Conservation (phyloP, 2,329 filamentous ascomycete species). For the Trichocomaceae sp. region DNA sequence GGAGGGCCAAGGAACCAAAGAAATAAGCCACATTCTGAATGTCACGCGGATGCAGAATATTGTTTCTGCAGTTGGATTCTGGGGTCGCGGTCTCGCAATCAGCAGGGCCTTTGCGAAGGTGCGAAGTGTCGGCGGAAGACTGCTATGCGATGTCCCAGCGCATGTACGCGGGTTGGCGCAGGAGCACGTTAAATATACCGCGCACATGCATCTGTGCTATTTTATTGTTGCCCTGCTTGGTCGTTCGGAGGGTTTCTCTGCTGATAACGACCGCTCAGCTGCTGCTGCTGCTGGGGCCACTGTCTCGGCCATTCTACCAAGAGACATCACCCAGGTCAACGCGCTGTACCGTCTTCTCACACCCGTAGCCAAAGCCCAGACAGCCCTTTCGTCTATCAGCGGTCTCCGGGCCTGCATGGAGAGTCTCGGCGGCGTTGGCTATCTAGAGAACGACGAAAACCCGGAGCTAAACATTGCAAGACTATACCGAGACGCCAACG, state of each 20-base stretch:
- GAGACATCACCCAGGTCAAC: conserved; percentile 15
- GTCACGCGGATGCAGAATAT: conserved; percentile 50
- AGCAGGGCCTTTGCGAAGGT: conserved; percentile 37
- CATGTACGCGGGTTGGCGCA: conserved; percentile 35
- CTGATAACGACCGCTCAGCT: conserved; percentile 13
- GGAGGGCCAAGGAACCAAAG: conserved; percentile 59
- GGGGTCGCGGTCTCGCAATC: conserved; percentile 36
- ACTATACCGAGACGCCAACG: conserved; percentile 57
- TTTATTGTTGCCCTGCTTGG: conserved; percentile 32
- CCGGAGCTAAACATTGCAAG: conserved; percentile 59
- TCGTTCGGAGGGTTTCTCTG: conserved; percentile 24
- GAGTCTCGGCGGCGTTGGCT: conserved; percentile 25
- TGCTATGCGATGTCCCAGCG: conserved; percentile 35
- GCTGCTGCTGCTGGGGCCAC: conserved; percentile 8
- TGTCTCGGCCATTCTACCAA: conserved; percentile 19
- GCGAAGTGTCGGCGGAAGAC: conserved; percentile 31
- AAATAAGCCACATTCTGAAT: conserved; percentile 62
- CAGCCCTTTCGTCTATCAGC: conserved; percentile 19
- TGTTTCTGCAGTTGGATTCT: conserved; percentile 30
- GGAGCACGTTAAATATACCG: conserved; percentile 34
- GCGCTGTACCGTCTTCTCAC: conserved; percentile 27
- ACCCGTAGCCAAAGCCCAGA: conserved; percentile 28
- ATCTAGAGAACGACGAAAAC: conserved; percentile 41
- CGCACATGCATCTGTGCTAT: conserved; percentile 31
- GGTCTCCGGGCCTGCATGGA: conserved; percentile 26